These are phyloP conservation scores for Penicillium ochrochloron DNA, from an alignment of 495 filamentous ascomycete species.

Conservation along the genomic window DNA sequence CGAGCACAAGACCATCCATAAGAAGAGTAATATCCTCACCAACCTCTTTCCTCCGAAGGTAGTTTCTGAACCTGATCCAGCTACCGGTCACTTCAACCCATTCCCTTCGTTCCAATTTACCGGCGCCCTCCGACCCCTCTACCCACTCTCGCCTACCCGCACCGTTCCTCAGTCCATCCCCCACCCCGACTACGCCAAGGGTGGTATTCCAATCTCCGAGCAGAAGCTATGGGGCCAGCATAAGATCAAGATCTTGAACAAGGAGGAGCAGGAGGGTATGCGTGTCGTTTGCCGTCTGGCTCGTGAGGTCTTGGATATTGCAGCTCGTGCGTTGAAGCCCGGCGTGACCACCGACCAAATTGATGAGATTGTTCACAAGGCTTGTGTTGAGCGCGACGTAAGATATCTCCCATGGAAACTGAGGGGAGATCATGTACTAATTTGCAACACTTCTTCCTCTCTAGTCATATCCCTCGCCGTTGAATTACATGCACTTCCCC, in stretches of 20 bases:
- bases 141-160: slow-evolving; percentile 79
- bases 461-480: slow-evolving; percentile 93
- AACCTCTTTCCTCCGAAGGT: slow-evolving; percentile 71
- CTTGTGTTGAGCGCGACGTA: slow-evolving; percentile 90
- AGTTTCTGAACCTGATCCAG: slow-evolving; percentile 89
- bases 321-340: slow-evolving; percentile 77
- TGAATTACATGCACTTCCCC: slow-evolving; percentile 96
- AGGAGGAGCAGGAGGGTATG: slow-evolving; percentile 83
- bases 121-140: slow-evolving; percentile 81
- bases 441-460: slow-evolving; percentile 7
- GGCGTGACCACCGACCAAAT: slow-evolving; percentile 97
- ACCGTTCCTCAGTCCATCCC: slow-evolving; percentile 79
- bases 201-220: slow-evolving; percentile 83
- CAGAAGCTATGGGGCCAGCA: slow-evolving; percentile 69
- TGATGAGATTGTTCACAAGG: slow-evolving; percentile 94
- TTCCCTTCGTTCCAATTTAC: slow-evolving; percentile 86
- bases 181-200: slow-evolving; percentile 80
- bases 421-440: not conserved
- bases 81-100: slow-evolving; percentile 83
- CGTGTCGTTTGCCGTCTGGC: slow-evolving; percentile 88
- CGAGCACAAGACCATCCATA: slow-evolving; percentile 88
- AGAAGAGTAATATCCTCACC: slow-evolving; percentile 77
- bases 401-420: slow-evolving; percentile 24
- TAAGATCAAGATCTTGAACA: slow-evolving; percentile 81
- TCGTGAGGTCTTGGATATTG: slow-evolving; percentile 91